A percentile compares a stretch with the other conserved stretches of the same genome.
These are phyloP conservation scores for Umbellularia californica DNA, from an alignment of 164 flowering plant species.

Conservation along the genomic window DNA sequence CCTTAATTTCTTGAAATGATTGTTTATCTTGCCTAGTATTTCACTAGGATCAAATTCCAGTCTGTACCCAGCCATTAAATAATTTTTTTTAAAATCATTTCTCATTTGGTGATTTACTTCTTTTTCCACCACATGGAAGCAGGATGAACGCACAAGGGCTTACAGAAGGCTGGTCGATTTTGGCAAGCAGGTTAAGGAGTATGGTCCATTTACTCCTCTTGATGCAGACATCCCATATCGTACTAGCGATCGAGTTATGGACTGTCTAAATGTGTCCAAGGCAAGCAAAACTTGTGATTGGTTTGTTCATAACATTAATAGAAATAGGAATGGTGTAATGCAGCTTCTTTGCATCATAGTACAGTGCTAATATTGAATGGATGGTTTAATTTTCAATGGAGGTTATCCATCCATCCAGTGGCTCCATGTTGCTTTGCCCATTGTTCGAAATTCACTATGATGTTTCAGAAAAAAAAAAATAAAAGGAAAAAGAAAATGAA, in stretches of 20 bases:
- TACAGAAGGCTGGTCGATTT: constrained; percentile 59
- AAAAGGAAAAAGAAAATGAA: too few relatives aligned
- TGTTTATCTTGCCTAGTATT: not conserved
- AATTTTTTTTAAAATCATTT: constrained; percentile 2
- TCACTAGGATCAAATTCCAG: not conserved
- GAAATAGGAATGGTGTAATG: too few relatives aligned
- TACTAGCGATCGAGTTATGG: constrained; percentile 15
- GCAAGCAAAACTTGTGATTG: constrained; percentile 31
- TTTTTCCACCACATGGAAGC: constrained; percentile 12
- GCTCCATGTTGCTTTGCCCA: not conserved
- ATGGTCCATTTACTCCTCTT: constrained; percentile 40
- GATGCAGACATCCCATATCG: not conserved
- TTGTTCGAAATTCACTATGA: not conserved
- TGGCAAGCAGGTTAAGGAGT: constrained; percentile 47
- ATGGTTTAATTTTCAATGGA: not conserved
- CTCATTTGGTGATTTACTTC: not conserved
- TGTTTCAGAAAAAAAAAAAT: too few relatives aligned
- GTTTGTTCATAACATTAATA: too few relatives aligned
- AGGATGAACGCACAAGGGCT: constrained; percentile 77
- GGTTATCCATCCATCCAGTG: not conserved
- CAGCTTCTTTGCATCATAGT: too few relatives aligned
- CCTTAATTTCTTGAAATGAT: not conserved
- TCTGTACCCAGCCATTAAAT: not conserved
- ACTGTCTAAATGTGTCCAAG: constrained; percentile 68
- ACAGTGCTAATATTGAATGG: not conserved